Percentiles rank a stretch among this genome's conserved stretches.
These are phyloP conservation scores for Penicillium sp. DNA, from an alignment of 2,329 filamentous ascomycete species.

Conservation along the genomic window DNA sequence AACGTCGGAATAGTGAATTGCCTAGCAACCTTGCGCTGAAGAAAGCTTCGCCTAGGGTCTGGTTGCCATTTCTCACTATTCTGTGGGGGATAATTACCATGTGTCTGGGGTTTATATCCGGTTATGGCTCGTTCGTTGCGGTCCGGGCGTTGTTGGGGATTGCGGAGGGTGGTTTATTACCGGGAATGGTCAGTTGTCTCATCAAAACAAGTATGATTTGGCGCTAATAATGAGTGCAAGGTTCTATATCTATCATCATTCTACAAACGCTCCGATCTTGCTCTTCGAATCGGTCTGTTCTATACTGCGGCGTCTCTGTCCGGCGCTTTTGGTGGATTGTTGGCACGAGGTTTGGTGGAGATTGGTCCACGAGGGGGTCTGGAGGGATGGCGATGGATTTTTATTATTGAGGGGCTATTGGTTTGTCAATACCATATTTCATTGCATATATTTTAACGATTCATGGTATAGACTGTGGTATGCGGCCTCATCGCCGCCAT, in stretches of 20 bases:
- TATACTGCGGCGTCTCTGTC: conserved; percentile 65
- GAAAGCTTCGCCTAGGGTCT: conserved; percentile 56
- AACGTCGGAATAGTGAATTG: conserved; percentile 49
- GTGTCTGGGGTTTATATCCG: conserved; percentile 35
- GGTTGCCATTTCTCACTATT: conserved; percentile 56
- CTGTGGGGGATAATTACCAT: conserved; percentile 57
- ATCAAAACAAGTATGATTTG: not conserved
- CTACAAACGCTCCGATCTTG: conserved; percentile 58
- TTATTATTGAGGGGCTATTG: conserved; percentile 55
- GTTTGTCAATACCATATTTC: conserved; percentile 15
- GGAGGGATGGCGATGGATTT: conserved; percentile 60
- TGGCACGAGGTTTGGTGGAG: conserved; percentile 59
- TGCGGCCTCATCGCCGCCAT: conserved; percentile 52
- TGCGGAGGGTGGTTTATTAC: conserved; percentile 62
- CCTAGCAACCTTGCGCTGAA: conserved; percentile 64
- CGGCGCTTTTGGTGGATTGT: conserved; percentile 60
- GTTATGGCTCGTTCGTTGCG: conserved; percentile 54
- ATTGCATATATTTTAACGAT: conserved; percentile 1
- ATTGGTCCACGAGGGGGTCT: conserved; percentile 54
- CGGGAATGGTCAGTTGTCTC: conserved; percentile 55
- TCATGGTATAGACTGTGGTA: conserved; percentile 46
- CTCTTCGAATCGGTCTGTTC: conserved; percentile 62
- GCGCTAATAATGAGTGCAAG: conserved; percentile 24
- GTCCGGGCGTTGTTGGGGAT: conserved; percentile 60
- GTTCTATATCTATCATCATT: conserved; percentile 63